Evolutionary conservation across 169 alveolate species (phyloP).

Genomic region (Plasmodium reichenowi): DNA sequence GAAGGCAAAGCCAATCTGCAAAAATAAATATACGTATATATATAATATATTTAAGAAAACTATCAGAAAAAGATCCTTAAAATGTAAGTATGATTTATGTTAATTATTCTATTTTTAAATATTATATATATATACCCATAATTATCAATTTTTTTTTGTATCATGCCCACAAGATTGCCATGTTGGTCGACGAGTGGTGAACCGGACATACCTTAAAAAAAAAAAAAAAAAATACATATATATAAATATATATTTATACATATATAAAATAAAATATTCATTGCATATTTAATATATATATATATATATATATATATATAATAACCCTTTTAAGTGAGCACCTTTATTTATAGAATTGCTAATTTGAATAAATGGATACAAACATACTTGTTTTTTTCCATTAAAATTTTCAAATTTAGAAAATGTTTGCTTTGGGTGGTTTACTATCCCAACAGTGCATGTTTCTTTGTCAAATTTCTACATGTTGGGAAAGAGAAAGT

Average conservation of each 20-base stretch:
- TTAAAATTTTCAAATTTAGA: constrained; percentile 39
- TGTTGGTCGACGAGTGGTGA: constrained; percentile 52
- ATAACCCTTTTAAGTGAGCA: constrained; percentile 5
- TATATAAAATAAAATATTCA: background rate
- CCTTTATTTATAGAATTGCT: constrained; percentile 74
- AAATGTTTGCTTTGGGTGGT: constrained; percentile 67
- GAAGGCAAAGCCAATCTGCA: constrained; percentile 56
- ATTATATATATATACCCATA: constrained; percentile 29
- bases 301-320: background rate
- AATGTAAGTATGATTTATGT: too few relatives aligned
- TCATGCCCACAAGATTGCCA: constrained; percentile 74
- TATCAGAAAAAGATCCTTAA: too few relatives aligned
- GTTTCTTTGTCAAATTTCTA: constrained; percentile 68
- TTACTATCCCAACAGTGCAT: constrained; percentile 51
- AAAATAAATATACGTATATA: too few relatives aligned
- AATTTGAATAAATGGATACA: constrained; percentile 67
- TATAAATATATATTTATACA: too few relatives aligned
- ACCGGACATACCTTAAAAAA: constrained; percentile 68
- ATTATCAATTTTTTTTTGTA: constrained; percentile 72
- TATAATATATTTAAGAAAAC: too few relatives aligned
- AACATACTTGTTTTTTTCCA: constrained; percentile 21
- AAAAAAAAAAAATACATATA: background rate
- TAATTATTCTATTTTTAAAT: background rate
- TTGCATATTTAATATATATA: background rate
- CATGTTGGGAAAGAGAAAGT: background rate